phyloP scores from a whole-genome alignment of 306 rosid species.

The Carpinus viminea region DNA sequence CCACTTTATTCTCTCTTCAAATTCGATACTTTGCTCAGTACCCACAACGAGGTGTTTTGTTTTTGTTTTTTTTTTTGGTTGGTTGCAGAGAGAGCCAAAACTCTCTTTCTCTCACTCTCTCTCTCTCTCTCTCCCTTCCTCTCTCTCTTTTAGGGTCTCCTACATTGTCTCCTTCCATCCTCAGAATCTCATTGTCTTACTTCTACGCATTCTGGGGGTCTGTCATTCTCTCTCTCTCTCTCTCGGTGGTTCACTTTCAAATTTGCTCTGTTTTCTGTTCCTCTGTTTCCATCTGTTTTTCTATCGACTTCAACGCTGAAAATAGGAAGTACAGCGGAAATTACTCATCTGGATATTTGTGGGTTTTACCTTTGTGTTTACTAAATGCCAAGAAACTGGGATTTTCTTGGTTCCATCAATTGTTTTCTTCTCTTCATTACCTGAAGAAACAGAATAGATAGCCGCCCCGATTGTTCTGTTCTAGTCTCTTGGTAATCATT shows the following conservation, averaged over 20 bases:
- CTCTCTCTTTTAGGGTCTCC: slow-evolving; percentile 22
- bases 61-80: not conserved
- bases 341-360: slow-evolving; percentile 23
- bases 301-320: slow-evolving; percentile 14
- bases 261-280: slow-evolving; percentile 23
- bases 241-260: slow-evolving; percentile 6
- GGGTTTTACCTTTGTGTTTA: slow-evolving; percentile 27
- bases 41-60: slow-evolving; percentile 55
- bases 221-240: slow-evolving; percentile 13
- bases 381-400: slow-evolving; percentile 37
- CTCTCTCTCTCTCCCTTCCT: slow-evolving; percentile 27
- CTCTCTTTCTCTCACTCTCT: slow-evolving; percentile 32
- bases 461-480: slow-evolving; percentile 31
- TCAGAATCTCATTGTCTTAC: slow-evolving; percentile 42
- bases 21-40: slow-evolving; percentile 64
- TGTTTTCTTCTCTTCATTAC: slow-evolving; percentile 38
- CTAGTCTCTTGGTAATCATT: slow-evolving; percentile 8
- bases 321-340: slow-evolving; percentile 15
- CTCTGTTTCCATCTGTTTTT: slow-evolving; percentile 11
- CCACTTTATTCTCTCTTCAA: slow-evolving; percentile 74
- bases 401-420: slow-evolving; percentile 33
- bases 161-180: slow-evolving; percentile 53
- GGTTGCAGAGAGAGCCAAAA: slow-evolving; percentile 13
- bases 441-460: slow-evolving; percentile 33
- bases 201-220: slow-evolving; percentile 26